These are phyloP conservation scores for Chytriomyces sp. DNA, from an alignment of 192 early-diverging fungal genomes.

Conservation along the genomic window DNA sequence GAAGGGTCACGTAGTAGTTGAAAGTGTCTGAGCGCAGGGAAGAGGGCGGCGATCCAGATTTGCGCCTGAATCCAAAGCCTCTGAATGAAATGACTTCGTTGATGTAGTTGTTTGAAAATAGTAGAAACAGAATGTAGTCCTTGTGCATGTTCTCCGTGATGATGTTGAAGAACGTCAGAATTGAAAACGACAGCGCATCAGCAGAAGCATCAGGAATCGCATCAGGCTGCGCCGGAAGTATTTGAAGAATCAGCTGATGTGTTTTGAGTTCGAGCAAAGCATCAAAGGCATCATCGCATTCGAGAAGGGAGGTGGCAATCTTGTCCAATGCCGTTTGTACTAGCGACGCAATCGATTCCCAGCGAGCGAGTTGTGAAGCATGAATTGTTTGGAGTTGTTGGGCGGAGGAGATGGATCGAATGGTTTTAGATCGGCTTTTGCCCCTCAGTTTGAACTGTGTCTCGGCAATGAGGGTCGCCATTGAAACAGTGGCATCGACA, in stretches of 20 bases:
- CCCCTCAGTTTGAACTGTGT: background rate
- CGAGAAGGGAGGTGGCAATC: background rate
- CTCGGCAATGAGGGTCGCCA: background rate
- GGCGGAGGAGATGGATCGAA: background rate
- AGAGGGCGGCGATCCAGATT: background rate
- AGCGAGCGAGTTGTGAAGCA: no score
- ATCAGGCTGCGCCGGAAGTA: background rate
- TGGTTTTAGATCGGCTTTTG: background rate
- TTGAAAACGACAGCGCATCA: background rate
- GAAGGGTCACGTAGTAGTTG: slow-evolving; percentile 70
- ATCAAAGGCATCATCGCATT: slow-evolving; percentile 14
- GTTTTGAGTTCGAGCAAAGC: slow-evolving; percentile 14
- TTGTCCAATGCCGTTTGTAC: background rate
- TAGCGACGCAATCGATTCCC: no score
- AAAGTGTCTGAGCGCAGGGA: slow-evolving; percentile 50
- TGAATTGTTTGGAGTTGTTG: no score
- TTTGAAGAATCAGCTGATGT: slow-evolving; percentile 1
- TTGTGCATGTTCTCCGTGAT: slow-evolving; percentile 59
- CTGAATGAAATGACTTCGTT: slow-evolving; percentile 61
- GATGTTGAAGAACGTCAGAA: slow-evolving; percentile 62
- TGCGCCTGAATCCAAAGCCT: background rate
- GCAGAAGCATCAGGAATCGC: background rate
- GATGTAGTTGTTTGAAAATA: slow-evolving; percentile 78
- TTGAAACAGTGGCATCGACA: background rate
- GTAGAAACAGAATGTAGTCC: slow-evolving; percentile 52